phyloP scores from a whole-genome alignment of 768 basidiomycete genomes.

The button mushroom (Agaricus bisporus) region DNA sequence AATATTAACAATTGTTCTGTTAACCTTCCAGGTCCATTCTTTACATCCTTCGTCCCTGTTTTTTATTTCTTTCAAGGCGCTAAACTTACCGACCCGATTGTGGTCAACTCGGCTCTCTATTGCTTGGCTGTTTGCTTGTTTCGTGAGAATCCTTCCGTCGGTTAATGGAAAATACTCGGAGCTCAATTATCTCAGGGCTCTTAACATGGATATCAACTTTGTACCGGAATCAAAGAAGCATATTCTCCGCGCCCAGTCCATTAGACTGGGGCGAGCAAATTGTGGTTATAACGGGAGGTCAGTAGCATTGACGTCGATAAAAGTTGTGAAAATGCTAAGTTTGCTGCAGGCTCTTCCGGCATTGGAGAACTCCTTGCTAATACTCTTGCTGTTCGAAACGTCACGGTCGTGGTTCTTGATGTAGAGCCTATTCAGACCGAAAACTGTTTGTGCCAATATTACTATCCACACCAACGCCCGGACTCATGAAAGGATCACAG shows the following conservation, averaged over 20 bases:
- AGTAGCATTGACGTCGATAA: neutral
- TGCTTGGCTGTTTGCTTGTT: conserved; percentile 53
- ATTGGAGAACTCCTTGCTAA: conserved; percentile 86
- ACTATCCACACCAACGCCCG: neutral
- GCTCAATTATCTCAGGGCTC: conserved; percentile 40
- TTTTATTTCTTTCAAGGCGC: conserved; percentile 72
- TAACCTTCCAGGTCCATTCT: conserved; percentile 67
- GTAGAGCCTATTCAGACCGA: conserved; percentile 71
- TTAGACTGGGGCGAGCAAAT: conserved; percentile 88
- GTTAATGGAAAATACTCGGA: neutral
- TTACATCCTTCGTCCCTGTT: conserved; percentile 72
- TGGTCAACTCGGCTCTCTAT: conserved; percentile 50
- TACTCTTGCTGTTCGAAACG: conserved; percentile 77
- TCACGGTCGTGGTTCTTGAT: conserved; percentile 83
- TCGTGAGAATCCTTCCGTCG: conserved; percentile 45
- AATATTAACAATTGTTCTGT: neutral
- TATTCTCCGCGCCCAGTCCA: conserved; percentile 51
- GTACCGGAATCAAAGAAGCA: conserved; percentile 68
- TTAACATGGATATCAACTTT: conserved; percentile 64
- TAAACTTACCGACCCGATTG: conserved; percentile 40
- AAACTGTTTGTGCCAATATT: conserved; percentile 50
- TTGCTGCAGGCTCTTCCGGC: conserved; percentile 69
- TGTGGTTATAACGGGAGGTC: conserved; percentile 88
- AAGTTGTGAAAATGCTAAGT: neutral
- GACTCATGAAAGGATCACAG: conserved; percentile 26